Base-by-base conservation (phyloP, 768 basidiomycete genomes). In the Peribolospora kevripleyi region DNA sequence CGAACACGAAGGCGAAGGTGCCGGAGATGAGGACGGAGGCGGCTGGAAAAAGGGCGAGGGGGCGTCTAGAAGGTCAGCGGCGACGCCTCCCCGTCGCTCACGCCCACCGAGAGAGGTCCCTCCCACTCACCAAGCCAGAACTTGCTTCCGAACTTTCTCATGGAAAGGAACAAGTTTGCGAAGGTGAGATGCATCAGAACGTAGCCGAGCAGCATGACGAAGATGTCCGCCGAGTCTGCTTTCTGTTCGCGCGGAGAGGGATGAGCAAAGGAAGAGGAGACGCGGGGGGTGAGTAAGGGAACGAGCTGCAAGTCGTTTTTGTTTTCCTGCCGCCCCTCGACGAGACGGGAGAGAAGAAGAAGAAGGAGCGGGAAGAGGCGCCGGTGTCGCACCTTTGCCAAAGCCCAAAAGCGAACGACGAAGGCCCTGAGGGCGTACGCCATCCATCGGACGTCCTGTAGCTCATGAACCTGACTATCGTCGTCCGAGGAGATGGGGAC, bases 151-250 rank as follows among this genome's bases (percentile, higher is more conserved):
- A 98, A 75, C 14, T 80, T 77, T 36, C 91, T 77, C 58, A 88
- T 86, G 59, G 84, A 82, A 60, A 81, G 71, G 69, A 91, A 82
- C 52, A 97, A 76, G 52, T 86, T 79, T 65, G 88, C 78, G 70
- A 98, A 97, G 2, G 90, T 91, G 4, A 73, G 75, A 70, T 95
- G 88, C 93, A 98, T 97, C 48, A 97, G 74, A 53, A 90, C 69
- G 67, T 97, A 97, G 10, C 91, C 93, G 8, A 83, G 74, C 14
- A 95, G 76, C 62, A 98, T 86, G 59, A 97, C 79, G 53, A 91
- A 72, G 63, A 98, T 95, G 68, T 98, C 93, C 36, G 90, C 76
- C 0, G 87, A 88, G 67, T 93, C 85, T 8, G 93, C 88, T 71
- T 87, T 85, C 78, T 83, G 68, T 9, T 54, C 14, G 45, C 56